Evolutionary conservation across 495 filamentous ascomycete genomes (phyloP), one percentile per base, ranked within the genome.

Genomic region (Lentithecium fluviatile): DNA sequence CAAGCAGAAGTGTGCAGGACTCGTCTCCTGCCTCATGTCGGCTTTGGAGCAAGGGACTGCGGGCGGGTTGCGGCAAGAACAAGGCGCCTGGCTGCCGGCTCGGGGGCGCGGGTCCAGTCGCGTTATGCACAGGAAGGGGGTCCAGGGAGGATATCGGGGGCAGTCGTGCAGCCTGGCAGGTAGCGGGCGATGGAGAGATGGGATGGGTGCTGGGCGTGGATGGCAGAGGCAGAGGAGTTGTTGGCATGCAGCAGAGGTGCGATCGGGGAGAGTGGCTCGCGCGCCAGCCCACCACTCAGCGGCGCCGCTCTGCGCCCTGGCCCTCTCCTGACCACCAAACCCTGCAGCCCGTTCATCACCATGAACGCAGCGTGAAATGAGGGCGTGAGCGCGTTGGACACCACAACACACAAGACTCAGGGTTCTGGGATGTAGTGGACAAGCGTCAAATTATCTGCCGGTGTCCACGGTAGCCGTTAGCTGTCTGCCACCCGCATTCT

Each of bases 11-110:
- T 57, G n/a, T n/a, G n/a, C 63, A 66, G 63, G 63, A 66, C 52
- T 21, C 52, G 38, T 46, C 26, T 61, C 63, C 64, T 62, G 64
- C 64, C 64, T 62, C 64, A 62, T 62, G 58, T 58, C 53, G 58
- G 52, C 46, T 46, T 60, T 46, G 51, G 26, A 52, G 58, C 48
- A 53, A 25, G 56, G 49, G 40, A 46, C 40, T 25, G 52, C 17
- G 25, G 15, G 29, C 24, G 45, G 50, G 32, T 50, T 32, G 56
- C 42, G 37, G 40, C 43, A 32, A 45, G 26, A 45, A 45, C 37
- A 42, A 45, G 45, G 42, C 52, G 45, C 43, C 36, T 34, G 45
- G 46, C 47, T 59, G 56, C 29, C 59, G 46, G 59, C 59, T 15
- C 21, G 51, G 26, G 1, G 43, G 13, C 34, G 52, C 52, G 12